Conservation (phyloP, 78 protist genomes). For the Anaeramoeba flamelloides region DNA sequence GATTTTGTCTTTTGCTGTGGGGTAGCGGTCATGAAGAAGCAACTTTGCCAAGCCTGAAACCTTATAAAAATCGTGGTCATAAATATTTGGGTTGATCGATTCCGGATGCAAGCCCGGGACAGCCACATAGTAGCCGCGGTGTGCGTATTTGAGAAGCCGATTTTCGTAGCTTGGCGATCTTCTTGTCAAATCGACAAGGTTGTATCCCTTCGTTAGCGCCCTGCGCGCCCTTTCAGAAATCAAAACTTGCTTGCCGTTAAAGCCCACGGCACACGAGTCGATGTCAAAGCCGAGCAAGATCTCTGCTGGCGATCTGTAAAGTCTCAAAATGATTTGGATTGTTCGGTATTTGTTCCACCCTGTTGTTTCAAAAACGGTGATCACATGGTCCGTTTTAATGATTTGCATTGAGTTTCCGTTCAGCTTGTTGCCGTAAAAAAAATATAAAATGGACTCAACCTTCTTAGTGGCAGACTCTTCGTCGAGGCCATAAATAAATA, state of each 20-base stretch:
- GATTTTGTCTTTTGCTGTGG: no score
- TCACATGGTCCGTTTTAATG: background rate
- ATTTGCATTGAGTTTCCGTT: no score
- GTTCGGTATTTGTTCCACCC: background rate
- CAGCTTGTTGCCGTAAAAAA: background rate
- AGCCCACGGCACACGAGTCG: constrained; percentile 10
- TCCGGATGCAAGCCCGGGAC: background rate
- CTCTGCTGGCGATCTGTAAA: constrained; percentile 8
- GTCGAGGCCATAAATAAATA: background rate
- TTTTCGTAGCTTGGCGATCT: constrained; percentile 3
- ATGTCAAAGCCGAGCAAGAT: constrained; percentile 15
- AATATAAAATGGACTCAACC: background rate
- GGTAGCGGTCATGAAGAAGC: no score
- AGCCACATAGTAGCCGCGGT: constrained; percentile 13
- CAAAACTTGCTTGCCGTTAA: constrained; percentile 4
- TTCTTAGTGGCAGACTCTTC: background rate
- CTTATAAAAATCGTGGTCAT: no score
- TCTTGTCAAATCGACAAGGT: constrained; percentile 1
- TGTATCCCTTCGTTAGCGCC: constrained; percentile 1
- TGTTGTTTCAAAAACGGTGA: background rate
- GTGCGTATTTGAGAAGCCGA: constrained; percentile 19
- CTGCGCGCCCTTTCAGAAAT: background rate
- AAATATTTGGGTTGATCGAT: background rate
- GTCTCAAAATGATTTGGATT: constrained; percentile 4
- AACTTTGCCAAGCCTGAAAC: no score